Base-by-base conservation (phyloP, 805 yeast species). In the Starmerella bombi region DNA sequence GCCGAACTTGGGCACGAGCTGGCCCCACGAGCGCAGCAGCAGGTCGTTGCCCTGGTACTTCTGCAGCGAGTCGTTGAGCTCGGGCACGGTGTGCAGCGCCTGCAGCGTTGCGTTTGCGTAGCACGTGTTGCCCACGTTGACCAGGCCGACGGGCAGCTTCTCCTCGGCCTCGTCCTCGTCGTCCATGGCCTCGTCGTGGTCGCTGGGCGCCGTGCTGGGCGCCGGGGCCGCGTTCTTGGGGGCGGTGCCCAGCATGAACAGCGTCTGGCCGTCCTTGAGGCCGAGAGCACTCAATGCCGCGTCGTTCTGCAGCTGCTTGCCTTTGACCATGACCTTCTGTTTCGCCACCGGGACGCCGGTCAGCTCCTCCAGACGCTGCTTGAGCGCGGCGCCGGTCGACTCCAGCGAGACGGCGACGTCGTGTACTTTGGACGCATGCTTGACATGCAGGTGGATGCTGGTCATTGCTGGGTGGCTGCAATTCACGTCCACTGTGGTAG, bases 261-360 rank as follows among this genome's bases (percentile, higher is more conserved):
- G 66, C 12, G 73, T 65, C 50, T 79, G 81, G 25, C 72, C 73
- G 18, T 72, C 67, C 53, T 79, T 80, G 46, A 86, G 56, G 20
- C 67, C 70, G 38, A 80, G 65, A 3, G 62, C 50, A 9, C 64
- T 55, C 39, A 82, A 60, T 29, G 67, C 63, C n/a, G 63, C 64
- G 45, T 80, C 86, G 60, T 84, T 88, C 41, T 70, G 69, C 53
- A 91, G 63, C 58, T 85, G 93, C 32, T 95, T 94, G 10, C 93
- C 88, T 63, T 82, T 85, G 38, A 84, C 72, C 56, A 91, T 69
- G 45, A 86, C 78, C 64, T 88, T 88, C 63, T 91, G 98, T 51
- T 95, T 77, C 40, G 74, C 80, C 1, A 76, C 72, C n/a, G 94
- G 93, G 41, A 91, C 83, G 43, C 74, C 74, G 2, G 97, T 88